Base-by-base conservation (phyloP, 768 basidiomycete genomes). In the Hygrophorus pudorinus region DNA sequence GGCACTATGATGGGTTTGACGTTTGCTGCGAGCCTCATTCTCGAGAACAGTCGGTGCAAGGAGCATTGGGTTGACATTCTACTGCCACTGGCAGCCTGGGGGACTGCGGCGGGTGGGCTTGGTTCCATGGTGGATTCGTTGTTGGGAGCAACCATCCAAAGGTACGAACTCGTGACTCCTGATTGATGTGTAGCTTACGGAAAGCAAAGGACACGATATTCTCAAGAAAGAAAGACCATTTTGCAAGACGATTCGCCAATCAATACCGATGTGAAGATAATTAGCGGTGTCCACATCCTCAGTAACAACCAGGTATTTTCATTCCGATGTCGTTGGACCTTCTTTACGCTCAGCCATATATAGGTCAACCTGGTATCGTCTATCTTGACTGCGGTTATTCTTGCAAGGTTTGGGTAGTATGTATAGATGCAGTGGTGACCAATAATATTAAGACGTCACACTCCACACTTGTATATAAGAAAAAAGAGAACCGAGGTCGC, bases 271-370 rank as follows among this genome's bases (percentile, higher is more conserved):
- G 61, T 65, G 10, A 70, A 75, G 45, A 67, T 75, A 9, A 62
- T 84, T 44, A 76, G 74, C 51, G 90, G 92, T 1, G 48, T 72
- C 47, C 68, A 86, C 47, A 38, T 91, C 12, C 66, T 94, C 46
- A 78, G 76, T n/a, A 94, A 94, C 54, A 90, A 86, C 51, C 85
- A 89, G 65, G 88, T 83, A n/a, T n/a, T n/a, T n/a, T n/a, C n/a
- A n/a, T n/a, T n/a, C n/a, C n/a, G n/a, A n/a, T n/a, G n/a, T n/a
- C n/a, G n/a, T n/a, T 35, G n/a, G n/a, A n/a, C n/a, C n/a, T n/a
- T n/a, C n/a, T 43, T 0, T 21, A 37, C 28, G 24, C 5, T 39
- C 20, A 13, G 12, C 13, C 7, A n/a, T 38, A 48, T 48, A 14
- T 44, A 66, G 65, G 69, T 73, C 20, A 71, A 71, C 49, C 38